phyloP scores from a whole-genome alignment of 73 alveolate species.

The Stentor roeselii region DNA sequence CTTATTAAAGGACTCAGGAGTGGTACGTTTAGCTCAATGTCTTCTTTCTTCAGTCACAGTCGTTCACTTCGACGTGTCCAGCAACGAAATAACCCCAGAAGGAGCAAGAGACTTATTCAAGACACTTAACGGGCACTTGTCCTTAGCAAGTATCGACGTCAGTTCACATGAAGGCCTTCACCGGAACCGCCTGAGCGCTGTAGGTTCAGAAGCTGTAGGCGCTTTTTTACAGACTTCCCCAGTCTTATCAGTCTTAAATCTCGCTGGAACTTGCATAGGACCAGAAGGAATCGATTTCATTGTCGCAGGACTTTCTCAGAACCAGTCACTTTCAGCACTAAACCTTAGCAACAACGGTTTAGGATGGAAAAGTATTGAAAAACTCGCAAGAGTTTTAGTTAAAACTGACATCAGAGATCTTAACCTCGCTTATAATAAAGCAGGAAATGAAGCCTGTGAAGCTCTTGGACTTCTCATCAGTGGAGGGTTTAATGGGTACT shows the following conservation, averaged over 20 bases:
- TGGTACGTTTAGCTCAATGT: constrained; percentile 7
- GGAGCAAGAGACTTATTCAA: constrained; percentile 34
- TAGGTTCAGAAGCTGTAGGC: constrained; percentile 28
- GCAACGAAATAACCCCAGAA: constrained; percentile 46
- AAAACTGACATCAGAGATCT: not conserved
- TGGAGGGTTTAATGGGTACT: constrained; percentile 6
- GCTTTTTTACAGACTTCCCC: constrained; percentile 23
- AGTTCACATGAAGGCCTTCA: constrained; percentile 48
- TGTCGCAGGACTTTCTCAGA: constrained; percentile 31
- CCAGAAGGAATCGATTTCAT: constrained; percentile 37
- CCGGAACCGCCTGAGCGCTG: constrained; percentile 35
- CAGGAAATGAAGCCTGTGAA: constrained; percentile 21
- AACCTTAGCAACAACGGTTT: constrained; percentile 37
- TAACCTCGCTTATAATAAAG: constrained; percentile 3
- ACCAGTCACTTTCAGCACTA: constrained; percentile 29
- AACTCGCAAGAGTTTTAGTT: not conserved
- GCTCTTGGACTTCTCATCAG: not conserved
- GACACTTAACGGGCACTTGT: constrained; percentile 3
- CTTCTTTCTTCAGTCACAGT: not conserved
- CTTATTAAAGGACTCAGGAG: constrained; percentile 36
- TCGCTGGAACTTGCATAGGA: constrained; percentile 34
- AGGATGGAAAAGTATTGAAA: constrained; percentile 1
- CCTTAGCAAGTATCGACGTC: constrained; percentile 25
- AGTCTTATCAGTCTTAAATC: constrained; percentile 28
- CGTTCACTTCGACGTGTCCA: constrained; percentile 39